A percentile compares a stretch with the other conserved stretches of the same genome.
Evolutionary conservation across 1,139 yeast species (phyloP).

Genomic region (Pneumocystis canis): DNA sequence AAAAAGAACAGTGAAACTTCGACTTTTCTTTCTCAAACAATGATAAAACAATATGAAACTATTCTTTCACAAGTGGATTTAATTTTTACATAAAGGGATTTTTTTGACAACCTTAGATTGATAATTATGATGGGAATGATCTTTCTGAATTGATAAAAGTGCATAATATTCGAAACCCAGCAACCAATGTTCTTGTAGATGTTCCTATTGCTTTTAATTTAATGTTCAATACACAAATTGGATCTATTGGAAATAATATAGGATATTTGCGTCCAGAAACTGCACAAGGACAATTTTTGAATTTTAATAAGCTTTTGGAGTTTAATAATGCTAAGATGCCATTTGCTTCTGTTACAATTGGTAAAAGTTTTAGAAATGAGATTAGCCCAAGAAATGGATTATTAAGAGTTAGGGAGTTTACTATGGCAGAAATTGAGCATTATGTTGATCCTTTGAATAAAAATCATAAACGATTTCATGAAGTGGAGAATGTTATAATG

Average conservation of each 20-base stretch:
- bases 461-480: constrained; percentile 62
- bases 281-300: constrained; percentile 97
- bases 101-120: constrained; percentile 40
- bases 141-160: constrained; percentile 76
- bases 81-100: neutral
- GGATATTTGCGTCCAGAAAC: constrained; percentile 98
- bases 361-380: constrained; percentile 97
- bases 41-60: constrained; percentile 64
- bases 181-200: constrained; percentile 70
- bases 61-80: constrained; percentile 43
- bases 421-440: constrained; percentile 99
- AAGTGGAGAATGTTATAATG: constrained; percentile 58
- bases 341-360: constrained; percentile 95
- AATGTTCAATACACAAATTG: constrained; percentile 98
- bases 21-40: constrained; percentile 18
- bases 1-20: constrained; percentile 33
- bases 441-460: constrained; percentile 88
- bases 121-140: constrained; percentile 85
- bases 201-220: constrained; percentile 90
- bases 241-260: constrained; percentile 92
- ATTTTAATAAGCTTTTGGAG: constrained; percentile 83
- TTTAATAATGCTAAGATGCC: constrained; percentile 96
- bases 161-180: constrained; percentile 78
- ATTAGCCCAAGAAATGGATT: constrained; percentile 97
- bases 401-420: constrained; percentile 92